phyloP scores from a whole-genome alignment of 2,329 filamentous ascomycete genomes.

The Dothistroma pini region DNA sequence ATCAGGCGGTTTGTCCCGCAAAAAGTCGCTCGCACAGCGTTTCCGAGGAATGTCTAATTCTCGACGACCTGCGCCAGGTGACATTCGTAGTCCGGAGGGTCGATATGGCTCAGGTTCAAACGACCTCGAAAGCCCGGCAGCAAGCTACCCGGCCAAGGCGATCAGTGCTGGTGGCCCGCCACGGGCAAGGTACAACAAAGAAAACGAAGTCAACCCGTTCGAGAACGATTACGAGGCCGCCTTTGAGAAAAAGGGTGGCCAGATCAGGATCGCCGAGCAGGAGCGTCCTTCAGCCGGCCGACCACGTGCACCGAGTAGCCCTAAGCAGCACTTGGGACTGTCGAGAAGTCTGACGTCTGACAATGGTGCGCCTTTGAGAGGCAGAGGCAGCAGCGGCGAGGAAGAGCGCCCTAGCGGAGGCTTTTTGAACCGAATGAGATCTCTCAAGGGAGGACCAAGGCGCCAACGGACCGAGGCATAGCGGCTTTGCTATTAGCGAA shows the following conservation, averaged over 20 bases:
- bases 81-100: constrained; percentile 49
- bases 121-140: constrained; percentile 21
- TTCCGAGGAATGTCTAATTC: constrained; percentile 78
- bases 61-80: constrained; percentile 46
- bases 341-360: constrained; percentile 22
- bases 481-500: constrained; percentile 8
- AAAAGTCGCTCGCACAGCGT: constrained; percentile 92
- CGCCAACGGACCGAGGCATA: constrained; percentile 32
- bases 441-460: constrained; percentile 67
- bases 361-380: constrained; percentile 25
- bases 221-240: constrained; percentile 66
- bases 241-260: constrained; percentile 61
- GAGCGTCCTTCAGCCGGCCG: constrained; percentile 26
- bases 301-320: constrained; percentile 53
- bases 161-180: constrained; percentile 42
- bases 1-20: constrained; percentile 66
- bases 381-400: constrained; percentile 40
- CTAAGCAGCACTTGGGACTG: constrained; percentile 39
- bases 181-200: constrained; percentile 35
- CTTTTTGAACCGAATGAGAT: constrained; percentile 76
- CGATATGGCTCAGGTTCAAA: constrained; percentile 40
- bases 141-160: constrained; percentile 22
- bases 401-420: constrained; percentile 44
- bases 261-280: constrained; percentile 53
- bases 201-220: constrained; percentile 66